These are phyloP conservation scores for Candida berthetii DNA, from an alignment of 805 yeast species.

Conservation along the genomic window DNA sequence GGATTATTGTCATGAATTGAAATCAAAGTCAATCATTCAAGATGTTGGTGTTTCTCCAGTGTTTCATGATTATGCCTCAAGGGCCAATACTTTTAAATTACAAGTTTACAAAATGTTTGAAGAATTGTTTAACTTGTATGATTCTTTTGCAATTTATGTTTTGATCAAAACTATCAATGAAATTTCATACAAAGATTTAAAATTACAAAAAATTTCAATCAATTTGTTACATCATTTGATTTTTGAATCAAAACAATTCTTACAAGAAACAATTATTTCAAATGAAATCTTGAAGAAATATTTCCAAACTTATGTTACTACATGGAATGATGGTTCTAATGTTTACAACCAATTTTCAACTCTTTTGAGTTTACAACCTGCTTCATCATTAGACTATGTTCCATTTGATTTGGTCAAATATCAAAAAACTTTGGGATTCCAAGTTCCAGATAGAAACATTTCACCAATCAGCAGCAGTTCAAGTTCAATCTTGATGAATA, in stretches of 20 bases:
- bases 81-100: constrained; percentile 14
- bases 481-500: background rate
- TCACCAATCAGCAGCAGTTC: background rate
- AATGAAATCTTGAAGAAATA: constrained; percentile 19
- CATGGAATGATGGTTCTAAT: constrained; percentile 29
- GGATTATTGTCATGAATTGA: constrained; percentile 11
- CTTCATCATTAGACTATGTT: background rate
- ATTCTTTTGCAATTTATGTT: constrained; percentile 27
- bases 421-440: background rate
- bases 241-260: constrained; percentile 10
- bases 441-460: background rate
- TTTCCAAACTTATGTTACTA: constrained; percentile 16
- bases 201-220: constrained; percentile 24
- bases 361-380: background rate
- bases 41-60: constrained; percentile 1
- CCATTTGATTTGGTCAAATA: background rate
- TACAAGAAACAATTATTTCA: constrained; percentile 9
- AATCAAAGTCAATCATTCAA: constrained; percentile 11
- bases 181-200: constrained; percentile 26
- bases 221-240: constrained; percentile 23
- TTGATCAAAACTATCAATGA: constrained; percentile 26
- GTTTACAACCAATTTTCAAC: constrained; percentile 16
- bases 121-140: constrained; percentile 27
- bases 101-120: constrained; percentile 23
- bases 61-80: constrained; percentile 10